Evolutionary conservation across 2,329 filamentous ascomycete species (phyloP), one percentile per base, ranked within the genome.

Genomic region (Diaporthe amygdali): DNA sequence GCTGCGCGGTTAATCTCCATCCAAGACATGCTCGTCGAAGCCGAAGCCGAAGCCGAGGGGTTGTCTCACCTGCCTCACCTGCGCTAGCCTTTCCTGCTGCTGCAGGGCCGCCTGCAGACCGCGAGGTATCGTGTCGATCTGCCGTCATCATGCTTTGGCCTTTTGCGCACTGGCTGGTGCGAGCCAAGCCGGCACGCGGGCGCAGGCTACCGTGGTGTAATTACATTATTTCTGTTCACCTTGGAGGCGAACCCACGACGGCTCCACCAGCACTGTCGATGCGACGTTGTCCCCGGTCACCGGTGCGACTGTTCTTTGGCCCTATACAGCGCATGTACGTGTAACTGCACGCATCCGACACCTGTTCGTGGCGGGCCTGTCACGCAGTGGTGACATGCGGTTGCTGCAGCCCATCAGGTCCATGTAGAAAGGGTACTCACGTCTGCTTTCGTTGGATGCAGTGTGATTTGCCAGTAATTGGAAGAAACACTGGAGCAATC

Each of bases 1-100:
- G 37, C 41, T 64, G 59, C 59, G 59, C 59, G 59, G 59, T 49
- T 49, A 49, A 49, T 64, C 59, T 64, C 30, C 37, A 30, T 30
- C 30, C 14, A 64, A 64, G 59, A 64, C 59, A 49, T 22, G 27
- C n/a, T n/a, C 59, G 49, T 64, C 44, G 44, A 49, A 3, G 41
- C 59, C 59, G 59, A 49, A 49, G 59, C 59, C 59, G 41, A 63
- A 9, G 51, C 17, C 17, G 17, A 2, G 14, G 20, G 6, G 5
- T 14, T 64, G 59, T 64, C 59, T 64, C 59, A 46, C 56, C 39
- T n/a, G 30, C 27, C 59, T 49, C 20, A n/a, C 59, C 59, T 64
- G 59, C 59, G 44, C 59, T 49, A 49, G 41, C 59, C 59, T 32
- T 49, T 22, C 44, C 59, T 64, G 59, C 59, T 47, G 56, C 25